phyloP scores from a whole-genome alignment of 805 yeast genomes.

The Candida endomychidarum region DNA sequence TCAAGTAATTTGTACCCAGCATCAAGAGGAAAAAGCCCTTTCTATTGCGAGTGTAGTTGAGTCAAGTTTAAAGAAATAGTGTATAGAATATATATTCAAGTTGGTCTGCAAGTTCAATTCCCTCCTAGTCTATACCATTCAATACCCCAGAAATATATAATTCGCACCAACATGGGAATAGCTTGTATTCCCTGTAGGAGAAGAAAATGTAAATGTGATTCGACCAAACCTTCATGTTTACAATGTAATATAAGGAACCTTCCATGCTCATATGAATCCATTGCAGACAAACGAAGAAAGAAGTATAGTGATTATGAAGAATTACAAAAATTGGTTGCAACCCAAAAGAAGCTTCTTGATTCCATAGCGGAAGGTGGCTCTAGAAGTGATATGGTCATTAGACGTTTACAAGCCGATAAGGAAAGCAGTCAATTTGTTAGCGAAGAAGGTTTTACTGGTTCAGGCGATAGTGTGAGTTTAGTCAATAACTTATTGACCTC shows the following conservation, averaged over 20 bases:
- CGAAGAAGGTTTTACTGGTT: conserved; percentile 1
- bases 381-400: conserved; percentile 1
- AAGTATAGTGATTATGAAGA: conserved; percentile 6
- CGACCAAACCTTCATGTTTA: conserved; percentile 6
- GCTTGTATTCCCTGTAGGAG: conserved; percentile 12
- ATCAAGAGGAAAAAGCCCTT: conserved; percentile 55
- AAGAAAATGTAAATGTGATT: conserved; percentile 12
- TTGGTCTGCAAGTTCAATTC: background rate
- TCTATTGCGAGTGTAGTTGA: conserved; percentile 4
- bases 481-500: conserved; percentile 8
- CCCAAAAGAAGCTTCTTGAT: conserved; percentile 6
- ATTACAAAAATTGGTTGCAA: conserved; percentile 4
- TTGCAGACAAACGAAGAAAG: conserved; percentile 7
- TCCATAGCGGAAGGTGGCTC: conserved; percentile 10
- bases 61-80: background rate
- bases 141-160: no score
- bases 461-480: background rate
- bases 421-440: background rate
- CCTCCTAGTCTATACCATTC: no score
- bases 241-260: conserved; percentile 8
- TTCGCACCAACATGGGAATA: no score
- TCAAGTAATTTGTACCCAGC: conserved; percentile 61
- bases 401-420: conserved; percentile 6
- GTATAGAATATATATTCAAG: background rate
- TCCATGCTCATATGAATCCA: conserved; percentile 1